These are phyloP conservation scores for Oenanthe javanica DNA, from an alignment of 140 eudicot genomes.

Conservation along the genomic window DNA sequence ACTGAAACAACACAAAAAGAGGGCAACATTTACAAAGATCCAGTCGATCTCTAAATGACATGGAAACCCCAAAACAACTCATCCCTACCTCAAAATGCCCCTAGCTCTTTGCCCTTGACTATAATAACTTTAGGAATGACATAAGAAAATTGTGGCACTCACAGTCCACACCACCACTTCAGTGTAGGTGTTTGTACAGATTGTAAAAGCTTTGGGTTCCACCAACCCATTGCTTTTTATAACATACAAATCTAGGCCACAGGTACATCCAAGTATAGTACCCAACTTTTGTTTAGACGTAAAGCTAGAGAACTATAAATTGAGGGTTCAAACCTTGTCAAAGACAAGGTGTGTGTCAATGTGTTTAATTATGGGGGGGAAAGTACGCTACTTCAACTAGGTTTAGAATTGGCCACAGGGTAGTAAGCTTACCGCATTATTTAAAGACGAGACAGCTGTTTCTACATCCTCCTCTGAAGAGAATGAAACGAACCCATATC, in stretches of 20 bases:
- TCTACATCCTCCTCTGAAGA: constrained; percentile 88
- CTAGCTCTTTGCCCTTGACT: neutral
- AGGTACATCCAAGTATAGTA: neutral
- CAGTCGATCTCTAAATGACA: neutral
- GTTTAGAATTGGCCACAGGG: neutral
- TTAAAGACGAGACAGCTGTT: constrained; percentile 62
- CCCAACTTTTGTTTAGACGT: neutral
- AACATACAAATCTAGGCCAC: neutral
- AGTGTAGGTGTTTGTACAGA: neutral
- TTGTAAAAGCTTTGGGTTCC: neutral
- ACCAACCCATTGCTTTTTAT: neutral
- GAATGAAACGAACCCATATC: constrained; percentile 80
- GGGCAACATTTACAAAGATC: neutral
- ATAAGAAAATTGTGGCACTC: neutral
- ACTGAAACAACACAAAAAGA: neutral
- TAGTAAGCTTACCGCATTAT: constrained; percentile 54
- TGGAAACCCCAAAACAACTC: neutral
- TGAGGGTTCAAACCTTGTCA: neutral
- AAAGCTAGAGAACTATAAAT: neutral
- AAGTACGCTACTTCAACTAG: neutral
- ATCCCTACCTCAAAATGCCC: neutral
- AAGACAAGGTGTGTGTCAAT: too few species aligned
- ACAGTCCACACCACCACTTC: neutral
- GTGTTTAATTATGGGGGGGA: too few species aligned
- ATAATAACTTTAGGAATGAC: neutral